phyloP scores from a whole-genome alignment of 2,329 filamentous ascomycete species.

The Claviceps pazoutovae region DNA sequence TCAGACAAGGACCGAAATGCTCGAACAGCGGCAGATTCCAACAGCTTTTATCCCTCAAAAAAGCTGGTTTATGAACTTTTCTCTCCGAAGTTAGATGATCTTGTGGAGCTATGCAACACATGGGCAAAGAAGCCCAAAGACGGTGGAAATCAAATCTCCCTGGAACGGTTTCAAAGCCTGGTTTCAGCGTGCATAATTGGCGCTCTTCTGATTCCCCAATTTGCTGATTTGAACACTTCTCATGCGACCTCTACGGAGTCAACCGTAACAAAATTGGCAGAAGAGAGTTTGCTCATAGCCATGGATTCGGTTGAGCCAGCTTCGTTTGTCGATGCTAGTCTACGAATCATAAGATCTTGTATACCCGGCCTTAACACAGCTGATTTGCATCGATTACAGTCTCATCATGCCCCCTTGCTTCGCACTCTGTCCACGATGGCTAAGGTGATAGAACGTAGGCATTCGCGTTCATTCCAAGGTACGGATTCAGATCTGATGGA shows the following conservation, averaged over 20 bases:
- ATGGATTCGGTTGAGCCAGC: conserved; percentile 31
- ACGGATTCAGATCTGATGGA: conserved; percentile 46
- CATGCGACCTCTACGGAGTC: conserved; percentile 36
- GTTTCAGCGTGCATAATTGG: conserved; percentile 33
- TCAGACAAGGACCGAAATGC: conserved; percentile 5
- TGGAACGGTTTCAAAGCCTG: conserved; percentile 38
- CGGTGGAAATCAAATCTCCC: conserved; percentile 33
- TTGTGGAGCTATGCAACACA: conserved; percentile 30
- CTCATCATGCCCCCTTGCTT: conserved; percentile 27
- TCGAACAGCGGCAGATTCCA: conserved; percentile 15
- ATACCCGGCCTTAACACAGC: conserved; percentile 29
- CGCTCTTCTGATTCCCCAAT: conserved; percentile 31
- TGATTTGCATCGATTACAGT: conserved; percentile 24
- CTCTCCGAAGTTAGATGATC: conserved; percentile 36
- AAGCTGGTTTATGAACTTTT: conserved; percentile 41
- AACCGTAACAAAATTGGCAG: conserved; percentile 25
- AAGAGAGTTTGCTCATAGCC: conserved; percentile 26
- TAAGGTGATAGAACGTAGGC: conserved; percentile 11
- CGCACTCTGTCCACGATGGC: conserved; percentile 28
- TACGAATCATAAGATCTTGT: conserved; percentile 29
- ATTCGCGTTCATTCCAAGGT: conserved; percentile 14
- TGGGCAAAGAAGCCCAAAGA: conserved; percentile 34
- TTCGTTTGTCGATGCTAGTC: conserved; percentile 30
- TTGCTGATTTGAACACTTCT: conserved; percentile 31
- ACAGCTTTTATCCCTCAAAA: conserved; percentile 27